phyloP scores from a whole-genome alignment of 768 basidiomycete species.

The Suillus bovinus region DNA sequence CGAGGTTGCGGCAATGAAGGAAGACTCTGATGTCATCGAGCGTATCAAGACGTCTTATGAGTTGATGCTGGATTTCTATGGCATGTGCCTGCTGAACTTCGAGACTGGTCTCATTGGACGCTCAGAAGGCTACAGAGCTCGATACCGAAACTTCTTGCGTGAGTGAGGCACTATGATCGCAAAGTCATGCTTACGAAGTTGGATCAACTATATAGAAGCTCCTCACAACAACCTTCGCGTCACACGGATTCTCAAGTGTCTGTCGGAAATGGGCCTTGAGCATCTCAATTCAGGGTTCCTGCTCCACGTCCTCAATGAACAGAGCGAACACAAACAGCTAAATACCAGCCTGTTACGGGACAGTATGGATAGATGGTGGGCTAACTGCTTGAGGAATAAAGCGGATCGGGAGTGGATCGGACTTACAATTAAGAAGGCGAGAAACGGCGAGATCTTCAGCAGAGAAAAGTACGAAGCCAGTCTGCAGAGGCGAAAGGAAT shows the following conservation, averaged over 20 bases:
- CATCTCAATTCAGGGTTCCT: slow-evolving; percentile 65
- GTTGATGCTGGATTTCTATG: slow-evolving; percentile 82
- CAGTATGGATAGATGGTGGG: slow-evolving; percentile 83
- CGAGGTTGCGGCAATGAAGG: slow-evolving; percentile 60
- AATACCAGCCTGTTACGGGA: slow-evolving; percentile 45
- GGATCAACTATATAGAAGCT: slow-evolving; percentile 43
- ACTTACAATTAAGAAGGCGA: slow-evolving; percentile 49
- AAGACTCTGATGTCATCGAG: slow-evolving; percentile 44
- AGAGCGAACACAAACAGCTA: slow-evolving; percentile 58
- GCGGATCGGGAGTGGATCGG: slow-evolving; percentile 58
- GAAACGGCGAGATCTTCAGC: slow-evolving; percentile 51
- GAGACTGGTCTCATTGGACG: slow-evolving; percentile 64
- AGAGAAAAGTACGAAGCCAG: slow-evolving; percentile 56
- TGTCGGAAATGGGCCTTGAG: slow-evolving; percentile 71
- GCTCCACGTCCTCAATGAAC: slow-evolving; percentile 68
- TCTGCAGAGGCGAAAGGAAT: slow-evolving; percentile 41
- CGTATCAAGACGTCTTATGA: slow-evolving; percentile 61
- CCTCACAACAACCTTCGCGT: slow-evolving; percentile 79
- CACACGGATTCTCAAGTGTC: slow-evolving; percentile 73
- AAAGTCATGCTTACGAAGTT: slow-evolving; percentile 1
- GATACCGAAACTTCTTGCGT: slow-evolving; percentile 69
- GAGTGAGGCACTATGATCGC: slow-evolving; percentile 32
- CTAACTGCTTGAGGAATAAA: slow-evolving; percentile 67
- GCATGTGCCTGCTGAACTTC: slow-evolving; percentile 60
- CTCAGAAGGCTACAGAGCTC: slow-evolving; percentile 46